Evolutionary conservation across 2,329 filamentous ascomycete species (phyloP), one percentile per base, ranked within the genome.

Genomic region (Tolypocladium guangdongense): DNA sequence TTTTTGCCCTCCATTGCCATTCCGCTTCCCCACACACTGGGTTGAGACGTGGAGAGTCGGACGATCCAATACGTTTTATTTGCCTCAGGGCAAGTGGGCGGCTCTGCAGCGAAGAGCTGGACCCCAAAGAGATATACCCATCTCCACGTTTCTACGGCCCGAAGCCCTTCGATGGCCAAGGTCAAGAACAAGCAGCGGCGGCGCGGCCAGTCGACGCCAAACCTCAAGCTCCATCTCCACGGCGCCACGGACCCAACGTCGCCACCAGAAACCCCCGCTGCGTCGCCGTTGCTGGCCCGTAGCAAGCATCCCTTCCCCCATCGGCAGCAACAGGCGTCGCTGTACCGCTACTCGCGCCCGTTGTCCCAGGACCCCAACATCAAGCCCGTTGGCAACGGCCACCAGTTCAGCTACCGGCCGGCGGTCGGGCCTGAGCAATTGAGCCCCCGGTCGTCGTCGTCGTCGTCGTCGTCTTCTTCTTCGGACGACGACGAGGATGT

Each of bases 221-320:
- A 71, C 55, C 66, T 74, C 59, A 68, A 69, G 57, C 58, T 67
- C 54, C 63, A 63, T 54, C 64, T 67, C 37, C 59, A 62, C 32
- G 49, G 49, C 63, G 63, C 65, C 58, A 52, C 37, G 5, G 68
- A 71, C 54, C 74, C 72, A 52, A 71, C 74, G 53, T 77, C 75
- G 60, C 75, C 74, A 57, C 74, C 74, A 41, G 72, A 74, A 50
- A 76, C 74, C 41, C 75, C 74, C 51, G 74, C 71, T 41, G 65
- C 68, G 37, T 67, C 68, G 52, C 68, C 69, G 53, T 61, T 63
- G 33, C 62, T 66, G 55, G 59, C 63, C 50, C 67, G 66, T 59
- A 68, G 67, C 55, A 64, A 63, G 57, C 27, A 47, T 20, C 24
- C 27, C 7, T n/a, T 32, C 5, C 24, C 16, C 27, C 43, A 32